These are phyloP conservation scores for Aspergillus carbonarius DNA, from an alignment of 2,329 filamentous ascomycete genomes.

Conservation along the genomic window DNA sequence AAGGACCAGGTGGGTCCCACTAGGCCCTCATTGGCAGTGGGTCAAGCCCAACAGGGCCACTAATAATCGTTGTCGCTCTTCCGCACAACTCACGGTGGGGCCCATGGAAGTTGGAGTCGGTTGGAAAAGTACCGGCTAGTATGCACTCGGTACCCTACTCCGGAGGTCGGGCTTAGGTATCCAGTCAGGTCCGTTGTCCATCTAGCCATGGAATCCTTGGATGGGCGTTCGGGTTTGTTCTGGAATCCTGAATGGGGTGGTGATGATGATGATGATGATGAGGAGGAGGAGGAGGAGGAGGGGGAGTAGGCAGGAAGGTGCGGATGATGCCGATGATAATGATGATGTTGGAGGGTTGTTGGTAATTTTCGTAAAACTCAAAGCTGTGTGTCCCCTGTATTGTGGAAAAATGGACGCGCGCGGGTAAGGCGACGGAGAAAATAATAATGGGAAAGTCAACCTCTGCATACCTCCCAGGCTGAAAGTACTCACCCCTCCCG, in stretches of 20 bases:
- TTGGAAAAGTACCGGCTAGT: constrained; percentile 3
- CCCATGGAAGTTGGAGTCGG: constrained; percentile 9
- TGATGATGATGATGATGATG: background rate
- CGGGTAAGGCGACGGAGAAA: constrained; percentile 2
- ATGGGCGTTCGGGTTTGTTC: background rate
- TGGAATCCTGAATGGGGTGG: constrained; percentile 9
- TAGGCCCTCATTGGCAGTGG: constrained; percentile 19
- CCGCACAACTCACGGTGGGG: constrained; percentile 17
- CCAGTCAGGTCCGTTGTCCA: background rate
- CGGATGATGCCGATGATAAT: background rate
- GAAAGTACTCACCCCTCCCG: background rate
- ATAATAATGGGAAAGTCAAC: background rate
- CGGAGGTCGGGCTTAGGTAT: background rate
- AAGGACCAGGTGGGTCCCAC: constrained; percentile 19
- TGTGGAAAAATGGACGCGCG: background rate
- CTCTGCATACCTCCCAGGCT: background rate
- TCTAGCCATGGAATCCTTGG: background rate
- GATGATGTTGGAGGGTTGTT: background rate
- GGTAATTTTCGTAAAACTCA: background rate
- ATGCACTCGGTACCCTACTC: constrained; percentile 10
- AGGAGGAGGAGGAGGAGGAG: background rate
- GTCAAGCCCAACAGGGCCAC: constrained; percentile 18
- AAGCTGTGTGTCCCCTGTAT: background rate
- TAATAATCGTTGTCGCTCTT: constrained; percentile 17
- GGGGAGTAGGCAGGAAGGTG: background rate